Conservation (phyloP, 441 rosid genomes). For the Eutrema salsugineum region DNA sequence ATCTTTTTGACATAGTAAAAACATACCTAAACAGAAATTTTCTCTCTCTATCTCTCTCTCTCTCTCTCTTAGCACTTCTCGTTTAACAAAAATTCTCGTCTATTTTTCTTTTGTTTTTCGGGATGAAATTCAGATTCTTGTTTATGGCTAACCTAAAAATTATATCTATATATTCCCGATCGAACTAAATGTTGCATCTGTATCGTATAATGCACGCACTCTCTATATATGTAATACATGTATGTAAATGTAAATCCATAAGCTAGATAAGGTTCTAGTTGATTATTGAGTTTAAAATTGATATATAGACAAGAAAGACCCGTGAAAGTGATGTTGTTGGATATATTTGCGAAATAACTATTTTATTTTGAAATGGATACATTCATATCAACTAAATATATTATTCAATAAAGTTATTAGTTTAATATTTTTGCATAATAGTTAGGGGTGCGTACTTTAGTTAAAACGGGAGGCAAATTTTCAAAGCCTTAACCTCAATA, state of each 20-base stretch:
- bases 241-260: neutral
- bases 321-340: constrained; percentile 45
- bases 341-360: constrained; percentile 37
- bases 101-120: neutral
- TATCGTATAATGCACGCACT: neutral
- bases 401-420: neutral
- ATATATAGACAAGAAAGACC: constrained; percentile 33
- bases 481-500: constrained; percentile 77
- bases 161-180: neutral
- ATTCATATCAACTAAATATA: neutral
- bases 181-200: neutral
- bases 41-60: too few relatives aligned
- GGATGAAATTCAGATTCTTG: neutral
- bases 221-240: neutral
- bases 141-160: neutral
- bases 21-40: neutral
- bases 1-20: neutral
- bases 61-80: too few relatives aligned
- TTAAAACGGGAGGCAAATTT: constrained; percentile 54
- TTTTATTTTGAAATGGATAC: neutral
- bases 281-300: neutral
- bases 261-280: neutral
- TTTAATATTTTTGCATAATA: neutral
- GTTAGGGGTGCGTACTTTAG: constrained; percentile 30
- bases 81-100: neutral